These are phyloP conservation scores for Suhomyces sp. DNA, from an alignment of 805 yeast genomes.

Conservation along the genomic window DNA sequence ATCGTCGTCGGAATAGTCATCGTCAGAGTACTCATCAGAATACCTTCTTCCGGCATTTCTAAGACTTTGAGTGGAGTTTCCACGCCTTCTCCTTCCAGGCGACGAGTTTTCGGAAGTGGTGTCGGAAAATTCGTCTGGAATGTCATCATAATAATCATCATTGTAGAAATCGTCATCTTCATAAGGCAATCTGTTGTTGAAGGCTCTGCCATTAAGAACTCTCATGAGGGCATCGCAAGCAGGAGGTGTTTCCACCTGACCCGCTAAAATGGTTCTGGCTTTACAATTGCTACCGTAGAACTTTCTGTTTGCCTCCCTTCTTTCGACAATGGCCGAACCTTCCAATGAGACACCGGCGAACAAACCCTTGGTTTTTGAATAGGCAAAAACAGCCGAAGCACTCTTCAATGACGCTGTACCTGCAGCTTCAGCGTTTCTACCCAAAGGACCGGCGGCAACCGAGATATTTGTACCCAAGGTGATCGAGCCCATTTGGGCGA, in stretches of 20 bases:
- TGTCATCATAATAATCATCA: constrained; percentile 68
- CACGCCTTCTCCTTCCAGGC: constrained; percentile 19
- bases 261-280: constrained; percentile 79
- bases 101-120: constrained; percentile 44
- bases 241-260: constrained; percentile 90
- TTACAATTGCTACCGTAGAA: constrained; percentile 88
- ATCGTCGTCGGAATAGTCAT: constrained; percentile 27
- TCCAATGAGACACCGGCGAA: constrained; percentile 97
- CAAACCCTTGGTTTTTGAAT: constrained; percentile 93
- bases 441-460: constrained; percentile 96
- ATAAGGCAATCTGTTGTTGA: constrained; percentile 52
- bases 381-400: constrained; percentile 88
- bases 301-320: constrained; percentile 95
- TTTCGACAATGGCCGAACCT: constrained; percentile 94
- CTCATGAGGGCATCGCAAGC: constrained; percentile 84
- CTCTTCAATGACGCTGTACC: constrained; percentile 86
- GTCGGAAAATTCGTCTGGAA: constrained; percentile 66
- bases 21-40: constrained; percentile 35
- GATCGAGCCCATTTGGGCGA: constrained; percentile 90
- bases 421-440: constrained; percentile 96
- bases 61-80: constrained; percentile 1
- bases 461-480: constrained; percentile 94
- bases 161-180: constrained; percentile 52
- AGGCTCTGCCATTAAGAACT: constrained; percentile 81
- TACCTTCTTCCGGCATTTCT: constrained; percentile 18